A percentile compares a stretch with the other conserved stretches of the same genome.
Evolutionary conservation across 140 eudicot species (phyloP).

Genomic region (Stevia rebaudiana): DNA sequence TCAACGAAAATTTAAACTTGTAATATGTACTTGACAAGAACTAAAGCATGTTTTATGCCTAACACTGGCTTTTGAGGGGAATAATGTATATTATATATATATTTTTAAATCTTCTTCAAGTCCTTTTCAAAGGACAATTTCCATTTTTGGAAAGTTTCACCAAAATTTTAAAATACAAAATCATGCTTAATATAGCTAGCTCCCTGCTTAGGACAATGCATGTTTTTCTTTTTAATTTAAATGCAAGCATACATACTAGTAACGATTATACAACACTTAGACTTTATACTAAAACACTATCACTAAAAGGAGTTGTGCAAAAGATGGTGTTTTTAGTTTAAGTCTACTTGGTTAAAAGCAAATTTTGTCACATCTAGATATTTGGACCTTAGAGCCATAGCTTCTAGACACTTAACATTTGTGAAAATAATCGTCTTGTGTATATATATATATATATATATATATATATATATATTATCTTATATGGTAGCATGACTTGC

Average conservation of each 20-base stretch:
- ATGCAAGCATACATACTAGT: background rate
- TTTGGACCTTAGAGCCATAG: background rate
- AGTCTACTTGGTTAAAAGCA: background rate
- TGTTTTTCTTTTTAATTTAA: background rate
- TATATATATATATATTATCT: background rate
- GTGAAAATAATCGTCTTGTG: background rate
- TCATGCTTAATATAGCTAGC: background rate
- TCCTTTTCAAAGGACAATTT: background rate
- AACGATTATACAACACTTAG: background rate
- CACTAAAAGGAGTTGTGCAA: background rate
- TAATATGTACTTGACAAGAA: background rate
- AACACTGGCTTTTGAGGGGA: background rate
- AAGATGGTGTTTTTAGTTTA: background rate
- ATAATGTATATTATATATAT: background rate
- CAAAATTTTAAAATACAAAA: background rate
- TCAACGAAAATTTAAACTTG: background rate
- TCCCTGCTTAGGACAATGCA: background rate
- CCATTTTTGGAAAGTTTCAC: background rate
- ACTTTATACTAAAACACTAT: background rate
- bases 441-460: background rate
- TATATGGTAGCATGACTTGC: conserved; percentile 3
- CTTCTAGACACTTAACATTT: background rate
- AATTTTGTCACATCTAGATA: background rate
- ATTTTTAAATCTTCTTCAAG: background rate
- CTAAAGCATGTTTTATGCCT: background rate